Conservation (phyloP, 257 asterid species). For the Salvia rosmarinus region DNA sequence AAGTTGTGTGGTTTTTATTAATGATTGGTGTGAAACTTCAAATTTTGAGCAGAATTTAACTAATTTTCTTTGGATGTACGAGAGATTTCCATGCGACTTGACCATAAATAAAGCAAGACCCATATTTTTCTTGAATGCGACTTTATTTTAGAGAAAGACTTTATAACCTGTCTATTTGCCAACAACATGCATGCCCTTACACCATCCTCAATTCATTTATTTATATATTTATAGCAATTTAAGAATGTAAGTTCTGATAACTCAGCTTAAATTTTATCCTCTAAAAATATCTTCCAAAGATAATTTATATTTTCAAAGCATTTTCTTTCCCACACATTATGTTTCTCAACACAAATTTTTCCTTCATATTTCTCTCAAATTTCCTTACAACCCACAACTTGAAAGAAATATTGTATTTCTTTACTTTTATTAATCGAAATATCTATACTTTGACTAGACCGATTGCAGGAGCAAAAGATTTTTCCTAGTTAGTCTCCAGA, state of each 20-base stretch:
- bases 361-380: neutral
- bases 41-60: neutral
- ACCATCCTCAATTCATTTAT: neutral
- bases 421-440: neutral
- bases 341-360: neutral
- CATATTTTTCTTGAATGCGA: neutral
- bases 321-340: neutral
- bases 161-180: neutral
- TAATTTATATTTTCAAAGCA: neutral
- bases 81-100: constrained; percentile 15
- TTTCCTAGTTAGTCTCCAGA: too few relatives aligned
- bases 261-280: neutral
- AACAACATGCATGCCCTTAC: neutral
- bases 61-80: neutral
- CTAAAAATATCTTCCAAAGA: neutral
- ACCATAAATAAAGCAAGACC: constrained; percentile 18
- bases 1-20: neutral
- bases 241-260: neutral
- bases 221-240: neutral
- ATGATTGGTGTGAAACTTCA: neutral
- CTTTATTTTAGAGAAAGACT: neutral
- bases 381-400: neutral
- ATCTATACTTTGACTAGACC: neutral
- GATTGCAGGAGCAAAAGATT: neutral
- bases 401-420: neutral